phyloP scores from a whole-genome alignment of 176 grass and related monocot genomes.

The Phragmites australis region DNA sequence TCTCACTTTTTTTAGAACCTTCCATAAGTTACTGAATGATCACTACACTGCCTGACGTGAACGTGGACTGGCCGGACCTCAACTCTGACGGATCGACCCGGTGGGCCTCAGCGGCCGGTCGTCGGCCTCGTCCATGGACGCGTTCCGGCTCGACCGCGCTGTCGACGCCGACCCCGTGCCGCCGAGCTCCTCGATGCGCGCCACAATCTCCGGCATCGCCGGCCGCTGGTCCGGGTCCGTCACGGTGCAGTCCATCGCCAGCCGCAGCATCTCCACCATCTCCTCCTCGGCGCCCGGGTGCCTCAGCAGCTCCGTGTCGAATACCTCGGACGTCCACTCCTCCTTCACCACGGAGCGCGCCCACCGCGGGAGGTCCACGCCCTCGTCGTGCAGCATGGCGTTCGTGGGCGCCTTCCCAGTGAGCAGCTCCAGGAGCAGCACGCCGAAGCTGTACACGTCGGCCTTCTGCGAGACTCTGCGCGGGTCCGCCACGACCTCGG shows the following conservation, averaged over 20 bases:
- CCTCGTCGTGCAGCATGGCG: slow-evolving; percentile 61
- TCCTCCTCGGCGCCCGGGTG: slow-evolving; percentile 59
- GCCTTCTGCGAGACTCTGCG: slow-evolving; percentile 57
- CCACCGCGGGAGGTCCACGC: slow-evolving; percentile 78
- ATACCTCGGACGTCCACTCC: slow-evolving; percentile 71
- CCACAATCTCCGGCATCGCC: slow-evolving; percentile 58
- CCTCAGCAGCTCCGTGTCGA: slow-evolving; percentile 72
- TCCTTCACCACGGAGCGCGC: slow-evolving; percentile 63
- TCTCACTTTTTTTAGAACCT: background rate
- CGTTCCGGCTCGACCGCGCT: slow-evolving; percentile 30
- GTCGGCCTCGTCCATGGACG: slow-evolving; percentile 58
- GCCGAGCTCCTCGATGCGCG: slow-evolving; percentile 56
- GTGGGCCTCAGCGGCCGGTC: slow-evolving; percentile 61
- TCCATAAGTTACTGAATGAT: slow-evolving; percentile 33
- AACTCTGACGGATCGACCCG: slow-evolving; percentile 34
- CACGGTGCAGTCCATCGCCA: slow-evolving; percentile 66
- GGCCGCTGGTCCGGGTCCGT: slow-evolving; percentile 48
- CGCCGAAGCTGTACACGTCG: slow-evolving; percentile 82
- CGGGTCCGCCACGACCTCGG: slow-evolving; percentile 62
- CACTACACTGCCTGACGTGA: background rate
- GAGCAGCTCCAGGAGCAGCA: slow-evolving; percentile 72
- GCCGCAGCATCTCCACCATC: slow-evolving; percentile 74
- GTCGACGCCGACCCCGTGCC: slow-evolving; percentile 7
- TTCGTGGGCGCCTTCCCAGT: slow-evolving; percentile 67
- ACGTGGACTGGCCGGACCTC: background rate